Base-by-base conservation (phyloP, 176 grass and related monocot species). In the Rhipidocladum racemiflorum region DNA sequence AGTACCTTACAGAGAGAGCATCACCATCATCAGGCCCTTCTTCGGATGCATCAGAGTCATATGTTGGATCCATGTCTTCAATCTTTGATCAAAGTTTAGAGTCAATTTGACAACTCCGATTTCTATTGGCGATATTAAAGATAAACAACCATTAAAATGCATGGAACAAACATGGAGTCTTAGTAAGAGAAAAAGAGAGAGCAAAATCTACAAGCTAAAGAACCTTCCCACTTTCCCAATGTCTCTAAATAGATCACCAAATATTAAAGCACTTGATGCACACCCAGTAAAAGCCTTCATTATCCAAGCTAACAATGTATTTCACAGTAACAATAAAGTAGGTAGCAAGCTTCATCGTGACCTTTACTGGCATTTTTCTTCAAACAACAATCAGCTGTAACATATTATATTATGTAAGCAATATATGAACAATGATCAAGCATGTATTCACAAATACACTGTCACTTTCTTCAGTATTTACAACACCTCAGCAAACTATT, bases 1-100 rank as follows among this genome's bases (percentile, higher is more conserved):
- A 75, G 50, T 95, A 95, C 92, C 92, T 92, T 85, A 86, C 85
- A 92, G 90, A 95, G 69, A 92, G 87, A 72, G 89, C 92, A 85
- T 92, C 92, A 64, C 77, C 87, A 88, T 90, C 87, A 68, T 86
- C 90, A 62, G 65, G 88, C 68, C 78, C 81, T 51, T 95, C 90
- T 23, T 95, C 90, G 40, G 81, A 77, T 84, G 88, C 90, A 78
- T 92, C 92, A 30, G 87, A 88, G 68, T 88, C 87, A 65, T 64
- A 78, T 34, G 90, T 49, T 34, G 67, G 51, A 82, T 95, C 90
- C 78, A 65, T 35, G 65, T 81, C 87, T 85, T 95, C 92, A 88
- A 95, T 38, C 92, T 95, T 85, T 70, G 77, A 95, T 50, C 87
- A 90, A 82, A 89, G 84, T 76, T 83, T 75, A 84, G 54, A 87